Evolutionary conservation across 306 rosid genomes (phyloP), one percentile per base, ranked within the genome.

Genomic region (Vicia villosa): DNA sequence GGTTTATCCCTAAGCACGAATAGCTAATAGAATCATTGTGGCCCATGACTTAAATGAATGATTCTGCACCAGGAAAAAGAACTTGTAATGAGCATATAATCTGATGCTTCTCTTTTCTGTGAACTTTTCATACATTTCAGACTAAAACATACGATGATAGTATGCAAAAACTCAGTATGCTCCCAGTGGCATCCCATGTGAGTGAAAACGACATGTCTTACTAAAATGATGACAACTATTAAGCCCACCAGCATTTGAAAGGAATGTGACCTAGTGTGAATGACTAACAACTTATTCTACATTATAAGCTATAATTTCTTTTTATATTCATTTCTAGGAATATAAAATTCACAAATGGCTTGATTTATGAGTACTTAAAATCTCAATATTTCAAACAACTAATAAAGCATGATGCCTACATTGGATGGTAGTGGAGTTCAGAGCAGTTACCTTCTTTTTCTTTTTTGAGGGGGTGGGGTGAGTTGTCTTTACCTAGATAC

Each of bases 1-100:
- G 38, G 73, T 37, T 57, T 56, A 66, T 58, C 43, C 50, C 47
- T n/a, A 51, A 11, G 30, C 32, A 10, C 41, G 59, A 52, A 20
- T 40, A 50, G 47, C 63, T 68, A 74, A 45, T 20, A 52, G 51
- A 82, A 65, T 56, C 24, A 36, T 17, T 22, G 51, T 41, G 45
- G 59, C 49, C 36, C 43, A 73, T 34, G 61, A 58, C 68, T 63
- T 38, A 12, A 68, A 62, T 49, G 78, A 32, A n/a, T 34, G 42
- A 52, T 42, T 70, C 28, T 58, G 37, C 57, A 60, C 36, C 46
- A 30, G 49, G 42, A 66, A 41, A 61, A 71, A 46, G 50, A 59
- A 72, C 73, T 24, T 62, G 37, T 45, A 54, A 72, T 19, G 69
- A 69, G 22, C 69, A 67, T 17, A 15, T 40, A 68, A 76, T 68